Evolutionary conservation across 31 red algal species (phyloP).

Genomic region (Asparagopsis taxiformis): DNA sequence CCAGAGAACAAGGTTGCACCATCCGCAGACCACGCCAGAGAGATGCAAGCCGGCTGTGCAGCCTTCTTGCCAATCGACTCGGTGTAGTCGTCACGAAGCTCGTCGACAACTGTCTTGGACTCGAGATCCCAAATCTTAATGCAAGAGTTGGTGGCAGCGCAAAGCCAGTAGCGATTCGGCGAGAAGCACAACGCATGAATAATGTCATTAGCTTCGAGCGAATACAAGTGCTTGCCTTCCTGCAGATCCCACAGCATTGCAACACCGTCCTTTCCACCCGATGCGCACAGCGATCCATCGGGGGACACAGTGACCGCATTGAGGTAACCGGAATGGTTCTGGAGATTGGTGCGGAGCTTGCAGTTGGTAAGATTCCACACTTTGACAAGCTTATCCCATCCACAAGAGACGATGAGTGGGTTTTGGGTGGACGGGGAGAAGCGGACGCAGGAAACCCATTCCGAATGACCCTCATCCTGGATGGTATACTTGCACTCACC

Average conservation of each 20-base stretch:
- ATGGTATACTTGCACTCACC: constrained; percentile 99
- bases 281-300: constrained; percentile 96
- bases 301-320: constrained; percentile 99
- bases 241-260: constrained; percentile 99
- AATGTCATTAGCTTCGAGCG: constrained; percentile 96
- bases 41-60: constrained; percentile 88
- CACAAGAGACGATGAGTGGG: constrained; percentile 98
- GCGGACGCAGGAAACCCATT: constrained; percentile 97
- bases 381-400: constrained; percentile 99
- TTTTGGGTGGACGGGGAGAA: constrained; percentile 94
- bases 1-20: constrained; percentile 95
- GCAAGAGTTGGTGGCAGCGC: constrained; percentile 94
- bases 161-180: constrained; percentile 99
- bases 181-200: constrained; percentile 99
- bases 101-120: constrained; percentile 96
- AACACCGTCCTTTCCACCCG: constrained; percentile 96
- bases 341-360: constrained; percentile 89
- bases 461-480: constrained; percentile 89
- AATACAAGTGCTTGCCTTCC: constrained; percentile 96
- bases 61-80: constrained; percentile 91
- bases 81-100: constrained; percentile 84
- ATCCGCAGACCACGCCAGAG: constrained; percentile 97
- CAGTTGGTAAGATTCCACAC: constrained; percentile 96
- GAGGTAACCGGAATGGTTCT: constrained; percentile 89
- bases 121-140: constrained; percentile 99